phyloP scores from a whole-genome alignment of 768 basidiomycete genomes.

The Collybiopsis luxurians region DNA sequence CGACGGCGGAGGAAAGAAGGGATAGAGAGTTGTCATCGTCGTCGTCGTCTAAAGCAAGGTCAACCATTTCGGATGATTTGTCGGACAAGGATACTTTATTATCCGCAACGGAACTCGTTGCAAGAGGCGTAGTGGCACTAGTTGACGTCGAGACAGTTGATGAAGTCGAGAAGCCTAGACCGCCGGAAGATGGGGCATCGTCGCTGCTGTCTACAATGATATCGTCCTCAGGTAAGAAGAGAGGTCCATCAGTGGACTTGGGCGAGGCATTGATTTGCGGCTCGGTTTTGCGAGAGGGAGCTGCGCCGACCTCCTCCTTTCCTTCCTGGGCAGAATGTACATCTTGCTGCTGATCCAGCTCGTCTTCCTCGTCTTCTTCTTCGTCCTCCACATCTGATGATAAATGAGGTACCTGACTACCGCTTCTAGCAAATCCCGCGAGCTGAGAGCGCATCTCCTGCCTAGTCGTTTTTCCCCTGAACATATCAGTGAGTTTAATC shows the following conservation, averaged over 20 bases:
- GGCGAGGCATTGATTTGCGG: neutral
- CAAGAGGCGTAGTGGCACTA: neutral
- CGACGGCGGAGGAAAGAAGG: conserved; percentile 8
- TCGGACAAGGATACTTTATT: neutral
- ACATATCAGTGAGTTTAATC: neutral
- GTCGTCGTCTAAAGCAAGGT: conserved; percentile 22
- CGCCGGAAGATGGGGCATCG: neutral
- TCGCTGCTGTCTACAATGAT: conserved; percentile 12
- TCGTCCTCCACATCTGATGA: conserved; percentile 17
- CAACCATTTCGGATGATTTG: conserved; percentile 12
- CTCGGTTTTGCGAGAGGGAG: too few species aligned
- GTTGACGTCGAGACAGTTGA: neutral
- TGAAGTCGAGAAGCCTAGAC: neutral
- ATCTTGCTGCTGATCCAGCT: conserved; percentile 17
- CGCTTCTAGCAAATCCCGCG: conserved; percentile 51
- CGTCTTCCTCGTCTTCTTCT: conserved; percentile 17
- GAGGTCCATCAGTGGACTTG: neutral
- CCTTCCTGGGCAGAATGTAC: neutral
- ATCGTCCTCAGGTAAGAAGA: conserved; percentile 9
- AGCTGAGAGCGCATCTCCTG: conserved; percentile 25
- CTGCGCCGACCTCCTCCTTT: too few species aligned
- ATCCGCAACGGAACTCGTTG: neutral
- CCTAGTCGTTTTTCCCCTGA: neutral
- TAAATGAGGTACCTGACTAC: conserved; percentile 30
- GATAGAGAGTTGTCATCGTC: conserved; percentile 14